Evolutionary conservation across 768 basidiomycete genomes (phyloP), one percentile per base, ranked within the genome.

Genomic region (Dacryopinax spathularia): DNA sequence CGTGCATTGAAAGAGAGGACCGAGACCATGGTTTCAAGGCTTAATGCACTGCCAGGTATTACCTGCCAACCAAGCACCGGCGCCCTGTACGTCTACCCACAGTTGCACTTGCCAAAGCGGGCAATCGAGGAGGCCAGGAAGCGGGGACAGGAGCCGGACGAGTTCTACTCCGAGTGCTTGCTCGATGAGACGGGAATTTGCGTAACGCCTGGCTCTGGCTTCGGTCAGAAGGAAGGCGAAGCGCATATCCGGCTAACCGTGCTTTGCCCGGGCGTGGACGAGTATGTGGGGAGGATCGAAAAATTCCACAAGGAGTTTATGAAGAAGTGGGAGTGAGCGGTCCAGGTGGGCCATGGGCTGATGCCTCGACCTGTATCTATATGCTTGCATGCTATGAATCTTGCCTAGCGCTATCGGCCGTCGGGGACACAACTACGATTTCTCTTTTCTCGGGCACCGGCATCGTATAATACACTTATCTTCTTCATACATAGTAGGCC

Each of bases 201-300:
- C 70, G 89, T 89, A 22, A 89, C 97, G 3, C 90, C 93, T 4
- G 95, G 95, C 0, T 86, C 85, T 59, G 95, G 95, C 0, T 99
- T 99, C 72, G 94, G 94, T 3, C 94, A 97, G 77, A 87, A 81
- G 75, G 85, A 88, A 60, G 91, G 88, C 27, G 87, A 93, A 70
- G 86, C 84, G 75, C 95, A 99, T 75, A 87, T 96, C 72, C 78
- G 95, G 34, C 75, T 97, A 72, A 99, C 96, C 7, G 96, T 95
- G 69, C 76, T 98, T 67, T 96, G 93, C 70, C 93, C 92, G 1
- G 91, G 91, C 37, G 90, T 91, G 18, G 94, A 95, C 44, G 91
- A 93, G 69, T 97, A 93, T 72, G 88, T 95, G 9, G 79, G 80
- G 34, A 87, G 89, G 70, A 78, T 97, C 56, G 92, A 91, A 76